Conservation (phyloP, 306 rosid genomes). For the Dryas alaskensis region DNA sequence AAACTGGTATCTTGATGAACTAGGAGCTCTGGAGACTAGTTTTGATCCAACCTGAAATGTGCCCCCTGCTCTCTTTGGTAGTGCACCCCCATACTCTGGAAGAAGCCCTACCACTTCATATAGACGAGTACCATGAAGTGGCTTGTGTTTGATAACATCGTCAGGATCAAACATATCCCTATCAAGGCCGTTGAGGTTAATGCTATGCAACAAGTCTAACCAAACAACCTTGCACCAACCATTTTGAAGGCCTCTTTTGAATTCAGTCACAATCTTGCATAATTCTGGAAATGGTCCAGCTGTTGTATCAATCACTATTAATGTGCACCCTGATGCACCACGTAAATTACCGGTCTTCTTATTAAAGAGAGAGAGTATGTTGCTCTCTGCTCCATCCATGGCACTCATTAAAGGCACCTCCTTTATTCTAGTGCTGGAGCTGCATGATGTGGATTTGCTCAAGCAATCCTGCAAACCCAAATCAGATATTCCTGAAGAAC, state of each 20-base stretch:
- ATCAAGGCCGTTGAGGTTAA: conserved; percentile 15
- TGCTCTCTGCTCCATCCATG: conserved; percentile 22
- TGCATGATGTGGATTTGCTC: conserved; percentile 24
- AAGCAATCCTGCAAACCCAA: conserved; percentile 23
- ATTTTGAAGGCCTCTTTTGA: conserved; percentile 23
- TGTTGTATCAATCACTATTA: conserved; percentile 35
- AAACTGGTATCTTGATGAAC: conserved; percentile 7
- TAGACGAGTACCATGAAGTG: conserved; percentile 64
- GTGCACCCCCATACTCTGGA: conserved; percentile 62
- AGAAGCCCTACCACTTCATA: conserved; percentile 49
- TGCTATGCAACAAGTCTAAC: conserved; percentile 39
- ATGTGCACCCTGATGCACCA: conserved; percentile 22
- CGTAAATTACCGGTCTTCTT: conserved; percentile 10
- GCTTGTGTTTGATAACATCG: conserved; percentile 45
- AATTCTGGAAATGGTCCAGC: conserved; percentile 27
- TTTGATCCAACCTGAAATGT: conserved; percentile 8
- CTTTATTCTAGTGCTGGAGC: conserved; percentile 11
- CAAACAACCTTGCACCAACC: conserved; percentile 55
- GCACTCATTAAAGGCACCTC: conserved; percentile 14
- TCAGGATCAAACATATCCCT: conserved; percentile 29
- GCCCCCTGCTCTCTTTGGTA: conserved; percentile 15
- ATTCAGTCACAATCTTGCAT: conserved; percentile 24
- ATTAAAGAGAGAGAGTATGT: conserved; percentile 28
- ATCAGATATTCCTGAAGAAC: conserved; percentile 23
- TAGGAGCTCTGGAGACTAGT: neutral